Evolutionary conservation across 176 grass and related monocot species (phyloP).

Genomic region (Avena eriantha): DNA sequence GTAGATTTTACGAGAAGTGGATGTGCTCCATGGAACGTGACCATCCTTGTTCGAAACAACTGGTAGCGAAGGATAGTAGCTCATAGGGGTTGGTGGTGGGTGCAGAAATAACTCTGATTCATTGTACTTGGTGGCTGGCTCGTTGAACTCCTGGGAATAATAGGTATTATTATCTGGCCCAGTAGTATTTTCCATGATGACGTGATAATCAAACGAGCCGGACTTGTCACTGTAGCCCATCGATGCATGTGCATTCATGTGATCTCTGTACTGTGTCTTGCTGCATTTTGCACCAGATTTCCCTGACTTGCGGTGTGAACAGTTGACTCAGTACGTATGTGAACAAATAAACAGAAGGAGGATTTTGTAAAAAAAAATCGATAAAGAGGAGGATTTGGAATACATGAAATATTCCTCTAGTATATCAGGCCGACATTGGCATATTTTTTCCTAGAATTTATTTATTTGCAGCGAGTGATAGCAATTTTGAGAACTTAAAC

Average conservation of each 20-base stretch:
- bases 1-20: neutral
- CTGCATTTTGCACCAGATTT: constrained; percentile 3
- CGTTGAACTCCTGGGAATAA: constrained; percentile 4
- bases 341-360: neutral
- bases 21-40: neutral
- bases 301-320: constrained; percentile 13
- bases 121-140: neutral
- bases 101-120: constrained; percentile 25
- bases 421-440: too few relatives aligned
- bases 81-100: constrained; percentile 12
- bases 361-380: neutral
- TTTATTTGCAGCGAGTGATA: neutral
- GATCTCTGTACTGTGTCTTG: neutral
- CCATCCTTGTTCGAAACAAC: neutral
- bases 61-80: constrained; percentile 1
- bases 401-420: too few relatives aligned
- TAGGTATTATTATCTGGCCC: neutral
- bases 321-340: constrained; percentile 10
- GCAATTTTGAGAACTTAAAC: neutral
- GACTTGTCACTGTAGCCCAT: constrained; percentile 3
- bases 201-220: neutral
- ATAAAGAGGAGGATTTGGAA: too few relatives aligned
- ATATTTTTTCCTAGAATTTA: too few relatives aligned
- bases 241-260: neutral
- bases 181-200: constrained; percentile 9